phyloP scores from a whole-genome alignment of 1,284 basidiomycete species.

The Ceraceosorus guamensis region DNA sequence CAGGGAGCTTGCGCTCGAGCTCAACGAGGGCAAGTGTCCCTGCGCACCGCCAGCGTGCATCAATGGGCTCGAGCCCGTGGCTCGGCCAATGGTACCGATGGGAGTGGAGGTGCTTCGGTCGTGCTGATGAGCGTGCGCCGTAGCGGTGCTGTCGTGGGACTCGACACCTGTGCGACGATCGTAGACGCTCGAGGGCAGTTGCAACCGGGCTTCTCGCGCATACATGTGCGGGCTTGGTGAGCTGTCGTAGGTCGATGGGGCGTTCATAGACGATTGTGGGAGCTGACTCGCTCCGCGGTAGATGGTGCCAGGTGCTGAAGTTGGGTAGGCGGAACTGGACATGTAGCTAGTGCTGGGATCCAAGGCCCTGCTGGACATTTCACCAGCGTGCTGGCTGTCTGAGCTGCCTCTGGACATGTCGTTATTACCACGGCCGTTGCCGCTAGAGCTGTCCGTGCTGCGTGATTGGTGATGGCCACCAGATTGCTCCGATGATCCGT shows the following conservation, averaged over 20 bases:
- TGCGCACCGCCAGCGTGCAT: neutral
- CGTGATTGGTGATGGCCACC: neutral
- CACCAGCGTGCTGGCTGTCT: neutral
- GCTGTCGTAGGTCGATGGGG: neutral
- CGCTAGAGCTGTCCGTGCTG: neutral
- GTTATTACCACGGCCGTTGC: neutral
- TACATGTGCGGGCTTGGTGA: neutral
- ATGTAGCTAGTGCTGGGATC: constrained; percentile 3
- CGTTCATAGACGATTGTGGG: neutral
- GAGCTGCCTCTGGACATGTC: neutral
- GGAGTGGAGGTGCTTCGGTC: neutral
- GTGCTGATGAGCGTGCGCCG: constrained; percentile 2
- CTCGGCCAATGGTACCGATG: neutral
- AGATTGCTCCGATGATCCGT: constrained; percentile 24
- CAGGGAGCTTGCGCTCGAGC: neutral
- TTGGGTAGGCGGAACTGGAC: neutral
- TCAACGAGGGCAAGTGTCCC: neutral
- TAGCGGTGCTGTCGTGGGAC: neutral
- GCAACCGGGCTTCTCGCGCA: neutral
- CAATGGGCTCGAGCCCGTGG: neutral
- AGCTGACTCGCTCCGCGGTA: neutral
- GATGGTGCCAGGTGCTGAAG: neutral
- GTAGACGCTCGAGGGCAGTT: neutral
- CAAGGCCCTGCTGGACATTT: too few species aligned
- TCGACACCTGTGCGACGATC: neutral